Evolutionary conservation across 106 monocot genomes (phyloP).

Genomic region (Dioscorea zingiberensis): DNA sequence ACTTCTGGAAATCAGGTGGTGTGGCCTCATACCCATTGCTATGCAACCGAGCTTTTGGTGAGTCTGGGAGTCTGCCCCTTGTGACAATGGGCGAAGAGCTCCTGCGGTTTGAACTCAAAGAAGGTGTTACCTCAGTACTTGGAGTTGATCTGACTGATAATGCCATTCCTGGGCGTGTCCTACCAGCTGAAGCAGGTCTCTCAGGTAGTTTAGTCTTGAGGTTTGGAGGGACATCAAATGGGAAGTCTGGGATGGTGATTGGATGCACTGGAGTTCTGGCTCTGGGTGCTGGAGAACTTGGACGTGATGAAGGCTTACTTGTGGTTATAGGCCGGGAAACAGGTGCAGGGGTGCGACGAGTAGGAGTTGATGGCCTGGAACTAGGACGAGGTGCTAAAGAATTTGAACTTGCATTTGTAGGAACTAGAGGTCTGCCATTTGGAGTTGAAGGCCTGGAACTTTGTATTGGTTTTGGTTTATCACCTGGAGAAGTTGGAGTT

Average conservation of each 20-base stretch:
- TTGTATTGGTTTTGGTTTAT: conserved; percentile 22
- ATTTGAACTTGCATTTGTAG: conserved; percentile 28
- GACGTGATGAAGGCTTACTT: conserved; percentile 37
- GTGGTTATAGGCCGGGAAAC: conserved; percentile 1
- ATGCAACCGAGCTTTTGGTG: conserved; percentile 21
- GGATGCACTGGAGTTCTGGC: conserved; percentile 42
- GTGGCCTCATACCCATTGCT: conserved; percentile 43
- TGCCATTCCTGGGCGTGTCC: conserved; percentile 59
- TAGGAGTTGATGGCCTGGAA: conserved; percentile 66
- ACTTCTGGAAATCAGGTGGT: conserved; percentile 29
- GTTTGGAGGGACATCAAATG: conserved; percentile 74
- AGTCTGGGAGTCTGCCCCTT: conserved; percentile 56
- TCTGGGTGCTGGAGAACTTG: conserved; percentile 65
- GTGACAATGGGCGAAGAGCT: conserved; percentile 34
- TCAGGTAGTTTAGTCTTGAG: conserved; percentile 75
- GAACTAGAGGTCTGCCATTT: conserved; percentile 18
- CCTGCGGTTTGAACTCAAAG: conserved; percentile 31
- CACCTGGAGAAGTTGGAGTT: conserved; percentile 13
- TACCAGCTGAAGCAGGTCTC: conserved; percentile 64
- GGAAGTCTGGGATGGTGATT: conserved; percentile 61
- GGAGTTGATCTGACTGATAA: conserved; percentile 33
- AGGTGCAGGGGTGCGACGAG: conserved; percentile 30
- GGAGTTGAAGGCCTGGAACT: conserved; percentile 41
- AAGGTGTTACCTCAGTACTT: conserved; percentile 38
- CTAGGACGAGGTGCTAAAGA: conserved; percentile 14